Evolutionary conservation across 805 yeast species (phyloP), one percentile per base, ranked within the genome.

Genomic region (Yamadazyma tumulicola): DNA sequence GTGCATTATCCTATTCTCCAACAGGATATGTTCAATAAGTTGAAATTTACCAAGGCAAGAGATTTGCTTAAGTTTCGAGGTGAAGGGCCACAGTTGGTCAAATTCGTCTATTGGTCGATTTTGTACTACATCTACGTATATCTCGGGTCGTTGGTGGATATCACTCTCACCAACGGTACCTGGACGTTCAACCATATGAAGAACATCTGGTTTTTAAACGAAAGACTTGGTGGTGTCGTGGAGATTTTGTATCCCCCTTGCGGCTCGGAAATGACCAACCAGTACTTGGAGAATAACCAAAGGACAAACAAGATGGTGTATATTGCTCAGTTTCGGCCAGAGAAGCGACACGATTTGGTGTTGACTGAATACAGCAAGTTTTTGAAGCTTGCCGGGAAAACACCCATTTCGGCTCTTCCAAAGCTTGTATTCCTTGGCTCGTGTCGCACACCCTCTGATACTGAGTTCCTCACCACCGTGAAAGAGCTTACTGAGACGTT

Each of bases 1-100:
- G 85, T 87, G n/a, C 99, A 93, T 61, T 93, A 85, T 63, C 99
- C 99, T 1, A 76, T 89, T 12, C 79, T 93, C 21, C 94, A 95
- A 27, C 60, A 66, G 18, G 97, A 91, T 47, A 93, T 93, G 99
- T 63, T 88, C 44, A 64, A 63, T 32, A 81, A 82, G 46, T 59
- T 84, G 42, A 61, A 61, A 33, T 55, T 52, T 36, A 38, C 52
- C 26, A 48, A 39, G 3, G 35, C 55, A 33, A 33, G 13, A 42
- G 31, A 32, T 13, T 29, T 39, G 31, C 46, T 45, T 41, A 51
- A 48, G 27, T 38, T 52, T 39, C 48, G 19, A 21, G 37, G 43
- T 10, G 59, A 57, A 25, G 38, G 67, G 16, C 79, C 77, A 16
- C 50, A 49, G 14, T 31, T 44, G 11, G 43, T 41, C n/a, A 66